Percentiles rank a stretch among this genome's conserved stretches.
Conservation (phyloP, 2,329 filamentous ascomycete genomes). For the Colletotrichum sublineola region DNA sequence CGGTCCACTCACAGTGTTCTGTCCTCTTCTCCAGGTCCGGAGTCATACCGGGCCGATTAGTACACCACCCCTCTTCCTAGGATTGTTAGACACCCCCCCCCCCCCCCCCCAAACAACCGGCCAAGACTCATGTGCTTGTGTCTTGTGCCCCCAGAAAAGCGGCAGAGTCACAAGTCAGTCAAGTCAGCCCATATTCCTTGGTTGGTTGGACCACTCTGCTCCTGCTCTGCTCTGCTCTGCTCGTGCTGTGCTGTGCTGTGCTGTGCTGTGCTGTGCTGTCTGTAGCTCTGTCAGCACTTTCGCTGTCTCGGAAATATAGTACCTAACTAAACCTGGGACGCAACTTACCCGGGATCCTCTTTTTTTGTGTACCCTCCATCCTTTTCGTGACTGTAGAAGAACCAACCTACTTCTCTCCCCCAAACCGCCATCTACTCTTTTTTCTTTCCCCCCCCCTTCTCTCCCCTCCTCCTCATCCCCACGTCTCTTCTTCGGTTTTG, state of each 20-base stretch:
- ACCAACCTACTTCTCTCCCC: slow-evolving; percentile 12
- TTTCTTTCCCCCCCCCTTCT: background rate
- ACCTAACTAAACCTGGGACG: too few species aligned
- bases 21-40: slow-evolving; percentile 20
- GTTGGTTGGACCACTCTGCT: slow-evolving; percentile 20
- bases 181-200: slow-evolving; percentile 36
- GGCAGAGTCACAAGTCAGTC: slow-evolving; percentile 40
- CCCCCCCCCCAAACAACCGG: background rate
- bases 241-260: background rate
- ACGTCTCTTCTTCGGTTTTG: background rate
- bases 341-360: slow-evolving; percentile 3
- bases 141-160: slow-evolving; percentile 10
- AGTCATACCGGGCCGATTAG: slow-evolving; percentile 12
- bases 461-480: background rate
- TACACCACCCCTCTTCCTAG: background rate
- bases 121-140: background rate
- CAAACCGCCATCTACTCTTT: background rate
- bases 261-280: slow-evolving; percentile 8
- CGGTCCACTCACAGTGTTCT: slow-evolving; percentile 17
- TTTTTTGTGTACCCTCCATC: slow-evolving; percentile 1
- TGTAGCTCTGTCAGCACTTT: slow-evolving; percentile 40
- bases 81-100: background rate
- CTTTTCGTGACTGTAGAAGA: background rate
- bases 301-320: slow-evolving; percentile 34
- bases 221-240: too few species aligned